These are phyloP conservation scores for Aspergillus carlsbadensis DNA, from an alignment of 495 filamentous ascomycete genomes.

Conservation along the genomic window DNA sequence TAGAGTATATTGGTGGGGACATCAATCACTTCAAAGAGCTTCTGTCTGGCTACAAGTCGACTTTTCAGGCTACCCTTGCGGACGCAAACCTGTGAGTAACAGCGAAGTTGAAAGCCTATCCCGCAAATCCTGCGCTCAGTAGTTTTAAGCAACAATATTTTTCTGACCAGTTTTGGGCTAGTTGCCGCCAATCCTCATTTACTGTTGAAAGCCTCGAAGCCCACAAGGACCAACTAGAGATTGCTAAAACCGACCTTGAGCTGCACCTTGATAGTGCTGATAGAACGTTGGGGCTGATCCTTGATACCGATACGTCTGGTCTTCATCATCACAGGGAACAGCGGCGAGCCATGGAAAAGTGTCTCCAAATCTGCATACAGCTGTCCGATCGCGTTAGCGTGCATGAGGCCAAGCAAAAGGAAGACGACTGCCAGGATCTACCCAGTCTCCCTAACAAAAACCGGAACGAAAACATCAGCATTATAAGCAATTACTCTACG, in stretches of 20 bases:
- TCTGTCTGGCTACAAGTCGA: constrained; percentile 41
- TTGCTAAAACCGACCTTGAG: constrained; percentile 37
- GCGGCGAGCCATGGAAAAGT: constrained; percentile 40
- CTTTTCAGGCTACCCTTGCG: constrained; percentile 38
- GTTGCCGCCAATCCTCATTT: constrained; percentile 25
- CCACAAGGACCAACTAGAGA: constrained; percentile 36
- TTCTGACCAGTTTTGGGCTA: constrained; percentile 2
- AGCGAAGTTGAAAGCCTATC: background rate
- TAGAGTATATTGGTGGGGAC: constrained; percentile 31
- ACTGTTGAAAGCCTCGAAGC: constrained; percentile 28
- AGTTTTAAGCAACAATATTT: background rate
- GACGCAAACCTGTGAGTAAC: constrained; percentile 39
- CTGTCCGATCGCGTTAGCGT: constrained; percentile 33
- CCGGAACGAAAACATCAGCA: background rate
- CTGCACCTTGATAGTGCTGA: constrained; percentile 37
- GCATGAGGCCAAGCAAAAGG: too few species aligned
- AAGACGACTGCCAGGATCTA: too few species aligned
- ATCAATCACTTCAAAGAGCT: constrained; percentile 31
- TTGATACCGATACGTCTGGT: constrained; percentile 28
- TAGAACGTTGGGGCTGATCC: constrained; percentile 28
- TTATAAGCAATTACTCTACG: background rate
- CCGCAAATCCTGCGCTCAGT: too few species aligned
- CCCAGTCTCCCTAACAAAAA: background rate
- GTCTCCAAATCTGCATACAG: constrained; percentile 41
- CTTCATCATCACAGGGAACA: constrained; percentile 36